These are phyloP conservation scores for Rhizophora apiculata DNA, from an alignment of 345 rosid species.

Conservation along the genomic window DNA sequence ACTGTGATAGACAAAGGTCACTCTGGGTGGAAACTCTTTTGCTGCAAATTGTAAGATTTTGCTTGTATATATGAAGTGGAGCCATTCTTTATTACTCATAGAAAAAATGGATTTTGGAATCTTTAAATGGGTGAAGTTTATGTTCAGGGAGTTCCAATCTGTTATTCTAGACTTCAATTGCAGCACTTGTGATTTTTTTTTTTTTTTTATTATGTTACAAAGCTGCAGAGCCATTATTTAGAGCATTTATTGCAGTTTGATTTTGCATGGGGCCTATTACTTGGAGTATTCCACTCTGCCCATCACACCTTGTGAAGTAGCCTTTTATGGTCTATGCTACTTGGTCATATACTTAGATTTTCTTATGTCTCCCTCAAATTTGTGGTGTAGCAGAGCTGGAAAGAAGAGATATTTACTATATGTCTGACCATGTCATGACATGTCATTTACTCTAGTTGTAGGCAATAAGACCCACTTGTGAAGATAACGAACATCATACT, in stretches of 20 bases:
- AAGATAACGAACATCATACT: no score
- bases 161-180: neutral
- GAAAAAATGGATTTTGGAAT: constrained; percentile 85
- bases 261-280: no score
- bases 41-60: constrained; percentile 1
- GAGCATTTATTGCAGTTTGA: neutral
- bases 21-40: neutral
- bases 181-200: neutral
- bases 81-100: constrained; percentile 69
- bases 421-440: no score
- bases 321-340: no score
- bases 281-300: no score
- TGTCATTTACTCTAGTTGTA: no score
- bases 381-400: neutral
- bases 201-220: neutral
- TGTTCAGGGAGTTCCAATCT: neutral
- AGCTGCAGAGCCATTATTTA: neutral
- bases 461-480: no score
- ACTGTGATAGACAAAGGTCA: no score
- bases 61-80: constrained; percentile 52
- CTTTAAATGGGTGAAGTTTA: constrained; percentile 75
- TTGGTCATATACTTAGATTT: no score
- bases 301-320: no score
- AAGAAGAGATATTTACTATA: no score
- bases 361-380: neutral